Conservation (phyloP, 2,329 filamentous ascomycete species). For the Penicillium sp. region DNA sequence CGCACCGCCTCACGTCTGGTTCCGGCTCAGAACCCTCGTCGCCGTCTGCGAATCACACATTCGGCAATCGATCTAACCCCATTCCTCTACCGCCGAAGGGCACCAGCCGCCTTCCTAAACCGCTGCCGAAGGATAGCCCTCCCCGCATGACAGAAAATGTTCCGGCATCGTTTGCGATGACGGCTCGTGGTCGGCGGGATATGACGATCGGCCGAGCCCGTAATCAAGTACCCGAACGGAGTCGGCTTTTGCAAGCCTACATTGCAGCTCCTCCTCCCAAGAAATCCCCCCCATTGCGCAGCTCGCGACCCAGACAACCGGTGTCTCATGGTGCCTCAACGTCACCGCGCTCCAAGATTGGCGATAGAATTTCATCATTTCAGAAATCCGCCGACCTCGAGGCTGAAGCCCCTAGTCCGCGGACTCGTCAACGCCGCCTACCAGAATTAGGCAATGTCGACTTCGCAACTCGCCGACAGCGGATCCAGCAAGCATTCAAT, state of each 20-base stretch:
- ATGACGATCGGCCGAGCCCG: constrained; percentile 32
- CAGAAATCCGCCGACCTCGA: constrained; percentile 38
- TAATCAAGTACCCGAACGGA: constrained; percentile 48
- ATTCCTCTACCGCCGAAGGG: constrained; percentile 41
- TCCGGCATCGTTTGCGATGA: constrained; percentile 31
- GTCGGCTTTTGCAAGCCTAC: constrained; percentile 66
- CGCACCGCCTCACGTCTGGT: constrained; percentile 39
- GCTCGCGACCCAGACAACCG: constrained; percentile 75
- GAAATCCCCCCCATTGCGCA: constrained; percentile 73
- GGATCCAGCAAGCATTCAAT: constrained; percentile 80
- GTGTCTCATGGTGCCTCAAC: constrained; percentile 72
- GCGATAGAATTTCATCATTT: constrained; percentile 54
- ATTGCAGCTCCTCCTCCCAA: constrained; percentile 69
- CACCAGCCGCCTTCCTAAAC: constrained; percentile 43
- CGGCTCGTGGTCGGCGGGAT: constrained; percentile 37
- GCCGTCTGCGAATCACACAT: constrained; percentile 37
- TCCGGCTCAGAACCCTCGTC: constrained; percentile 44
- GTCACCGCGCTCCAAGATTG: constrained; percentile 64
- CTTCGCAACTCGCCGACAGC: constrained; percentile 76
- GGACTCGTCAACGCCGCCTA: constrained; percentile 45
- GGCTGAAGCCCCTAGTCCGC: constrained; percentile 31
- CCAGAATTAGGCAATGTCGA: constrained; percentile 73
- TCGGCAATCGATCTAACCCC: constrained; percentile 28
- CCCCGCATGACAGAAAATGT: constrained; percentile 27
- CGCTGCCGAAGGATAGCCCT: constrained; percentile 31